Evolutionary conservation across 805 yeast species (phyloP), one percentile per base, ranked within the genome.

Genomic region (Zygosaccharomyces lentus): DNA sequence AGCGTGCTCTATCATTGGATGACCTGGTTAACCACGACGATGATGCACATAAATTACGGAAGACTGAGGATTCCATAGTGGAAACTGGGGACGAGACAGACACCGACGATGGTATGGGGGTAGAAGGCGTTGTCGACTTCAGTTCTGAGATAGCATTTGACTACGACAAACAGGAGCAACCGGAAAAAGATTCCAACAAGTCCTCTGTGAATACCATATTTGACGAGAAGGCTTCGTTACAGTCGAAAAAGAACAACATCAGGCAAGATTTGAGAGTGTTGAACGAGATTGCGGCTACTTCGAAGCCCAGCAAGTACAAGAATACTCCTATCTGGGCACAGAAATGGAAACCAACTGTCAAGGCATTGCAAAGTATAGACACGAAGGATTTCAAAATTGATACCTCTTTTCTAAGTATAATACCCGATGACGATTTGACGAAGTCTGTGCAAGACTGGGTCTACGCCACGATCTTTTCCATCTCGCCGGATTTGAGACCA

Each of bases 381-480:
- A 55, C 59, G 16, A 61, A 58, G 10, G 64, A 64, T 45, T 55
- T 63, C 8, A 54, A 64, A 60, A 41, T 66, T 24, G 76, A 72
- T 26, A 59, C 71, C 16, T 63, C 75, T 0, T 65, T 77, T 41
- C 77, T 88, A 34, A 75, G 87, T 13, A 81, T 88, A 0, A 90
- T 89, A 4, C 74, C 84, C 0, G 81, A 86, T 39, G 88, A 87
- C 58, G 91, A 87, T 56, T 71, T 87, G 48, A 84, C 90, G 5
- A 78, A 90, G 58, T 79, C 86, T 27, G 80, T 90, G 6, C 84
- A 93, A 17, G 87, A 84, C 55, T 90, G 97, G 97, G 74, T 90
- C 7, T 89, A 84, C 72, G 89, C 95, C 15, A 83, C 86, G 51
- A 72, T 88, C 38, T 74, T 74, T 37, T 86, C 86, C 27, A 75